Percentiles rank a stretch among this genome's conserved stretches.
Conservation (phyloP, 176 grass and related monocot genomes). For the Cenchrus americanus region DNA sequence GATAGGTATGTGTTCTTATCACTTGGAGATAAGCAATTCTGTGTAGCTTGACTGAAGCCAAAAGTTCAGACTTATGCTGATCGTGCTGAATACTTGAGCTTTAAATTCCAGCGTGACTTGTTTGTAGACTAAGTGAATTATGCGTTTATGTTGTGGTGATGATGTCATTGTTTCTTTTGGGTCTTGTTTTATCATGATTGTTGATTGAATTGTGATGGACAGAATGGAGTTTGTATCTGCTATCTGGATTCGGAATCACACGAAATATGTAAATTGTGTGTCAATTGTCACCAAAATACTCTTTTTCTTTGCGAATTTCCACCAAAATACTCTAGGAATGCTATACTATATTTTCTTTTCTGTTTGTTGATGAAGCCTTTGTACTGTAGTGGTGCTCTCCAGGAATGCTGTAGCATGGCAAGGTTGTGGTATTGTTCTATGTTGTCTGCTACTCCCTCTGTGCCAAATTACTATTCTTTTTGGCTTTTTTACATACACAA, state of each 20-base stretch:
- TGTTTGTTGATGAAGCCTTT: neutral
- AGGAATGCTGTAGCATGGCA: neutral
- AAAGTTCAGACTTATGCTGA: neutral
- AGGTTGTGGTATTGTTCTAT: neutral
- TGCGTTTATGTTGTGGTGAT: neutral
- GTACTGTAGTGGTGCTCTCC: neutral
- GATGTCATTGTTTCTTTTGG: neutral
- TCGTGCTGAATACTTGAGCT: neutral
- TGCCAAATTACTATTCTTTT: no score
- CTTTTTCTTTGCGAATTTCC: neutral
- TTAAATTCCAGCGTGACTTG: neutral
- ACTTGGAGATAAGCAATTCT: neutral
- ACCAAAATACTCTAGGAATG: neutral
- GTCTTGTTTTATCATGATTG: neutral
- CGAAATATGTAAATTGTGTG: neutral
- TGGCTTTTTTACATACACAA: no score
- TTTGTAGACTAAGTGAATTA: neutral
- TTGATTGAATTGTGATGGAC: neutral
- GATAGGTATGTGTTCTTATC: constrained; percentile 59
- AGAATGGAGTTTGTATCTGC: neutral
- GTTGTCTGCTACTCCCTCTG: neutral
- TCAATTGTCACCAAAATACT: neutral
- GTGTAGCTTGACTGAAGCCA: neutral
- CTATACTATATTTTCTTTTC: neutral
- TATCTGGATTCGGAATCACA: neutral